Base-by-base conservation (phyloP, 225 moss, liverwort and hornwort genomes). In the Anthoceros angustus region DNA sequence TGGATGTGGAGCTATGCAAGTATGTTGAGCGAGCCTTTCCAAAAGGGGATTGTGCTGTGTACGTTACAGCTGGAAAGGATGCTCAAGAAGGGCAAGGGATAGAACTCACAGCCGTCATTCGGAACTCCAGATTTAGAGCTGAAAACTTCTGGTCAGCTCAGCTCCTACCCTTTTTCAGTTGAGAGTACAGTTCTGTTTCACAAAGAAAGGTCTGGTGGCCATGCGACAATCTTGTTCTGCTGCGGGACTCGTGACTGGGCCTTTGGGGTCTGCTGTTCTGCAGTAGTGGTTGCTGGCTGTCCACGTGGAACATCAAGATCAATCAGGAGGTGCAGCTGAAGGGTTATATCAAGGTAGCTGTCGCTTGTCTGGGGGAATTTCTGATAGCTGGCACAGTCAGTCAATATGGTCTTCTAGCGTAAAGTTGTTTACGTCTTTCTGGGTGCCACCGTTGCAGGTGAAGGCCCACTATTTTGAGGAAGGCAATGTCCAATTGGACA, bases 391-490 rank as follows among this genome's bases (percentile, higher is more conserved):
- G 14, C 8, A 10, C 32, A 11, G 64, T 14, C 16, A 0, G 10
- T 40, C 39, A 14, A 14, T 64, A 25, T 32, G 15, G 39, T 8
- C 9, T n/a, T n/a, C n/a, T n/a, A n/a, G n/a, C n/a, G n/a, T n/a
- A n/a, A 24, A 41, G 21, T 5, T 41, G 42, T 5, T 39, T 2
- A 39, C 26, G 46, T 15, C 63, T 9, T 55, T 26, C 26, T 23
- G 15, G 25, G 0, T 25, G 43, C 10, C 10, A 23, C 21, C 25
- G 38, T 14, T 74, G 67, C 67, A 98, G 98, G 87, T 98, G 67
- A 86, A 84, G 72, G 98, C 98, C 40, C 98, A 98, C 73, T 98
- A 98, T 71, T 92, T 98, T 65, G 98, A 98, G 77, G 98, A 98
- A 83, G 98, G 92, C 68, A 98, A 98, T 71, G 98, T 98, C 45